phyloP scores from a whole-genome alignment of 371 early-diverging fungal genomes.

The Lichtheimia ramosa region DNA sequence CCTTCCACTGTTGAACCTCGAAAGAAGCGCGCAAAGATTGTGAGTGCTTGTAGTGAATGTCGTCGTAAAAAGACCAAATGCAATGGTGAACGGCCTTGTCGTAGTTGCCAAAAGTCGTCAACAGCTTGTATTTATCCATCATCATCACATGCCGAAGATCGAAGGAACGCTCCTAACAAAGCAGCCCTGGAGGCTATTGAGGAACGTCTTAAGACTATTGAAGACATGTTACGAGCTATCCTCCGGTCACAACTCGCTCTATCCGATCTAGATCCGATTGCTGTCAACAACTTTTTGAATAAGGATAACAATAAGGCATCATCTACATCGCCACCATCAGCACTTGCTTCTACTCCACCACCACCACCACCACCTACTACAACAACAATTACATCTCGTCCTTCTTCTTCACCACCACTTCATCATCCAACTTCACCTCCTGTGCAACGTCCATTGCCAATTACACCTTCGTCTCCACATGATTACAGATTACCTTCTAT shows the following conservation, averaged over 20 bases:
- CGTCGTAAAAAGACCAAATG: conserved; percentile 61
- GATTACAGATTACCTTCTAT: conserved; percentile 36
- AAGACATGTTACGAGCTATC: conserved; percentile 44
- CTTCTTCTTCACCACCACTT: conserved; percentile 5
- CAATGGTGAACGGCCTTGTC: conserved; percentile 52
- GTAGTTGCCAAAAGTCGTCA: conserved; percentile 47
- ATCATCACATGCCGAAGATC: conserved; percentile 28
- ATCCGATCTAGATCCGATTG: conserved; percentile 16
- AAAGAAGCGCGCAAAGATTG: conserved; percentile 56
- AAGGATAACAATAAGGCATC: conserved; percentile 8
- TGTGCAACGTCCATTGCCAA: conserved; percentile 8
- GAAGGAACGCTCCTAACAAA: conserved; percentile 34
- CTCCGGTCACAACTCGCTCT: conserved; percentile 21
- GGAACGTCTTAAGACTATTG: conserved; percentile 43
- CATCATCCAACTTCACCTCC: conserved; percentile 4
- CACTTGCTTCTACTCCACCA: not conserved
- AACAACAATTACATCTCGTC: too few species aligned
- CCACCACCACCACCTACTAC: too few species aligned
- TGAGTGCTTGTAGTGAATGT: conserved; percentile 57
- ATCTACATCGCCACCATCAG: too few species aligned
- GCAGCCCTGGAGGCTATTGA: conserved; percentile 47
- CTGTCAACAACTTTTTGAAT: conserved; percentile 23
- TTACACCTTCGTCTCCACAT: conserved; percentile 9
- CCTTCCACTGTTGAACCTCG: conserved; percentile 18
- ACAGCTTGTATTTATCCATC: conserved; percentile 38